These are phyloP conservation scores for Toxicodendron radicans DNA, from an alignment of 345 rosid species.

Conservation along the genomic window DNA sequence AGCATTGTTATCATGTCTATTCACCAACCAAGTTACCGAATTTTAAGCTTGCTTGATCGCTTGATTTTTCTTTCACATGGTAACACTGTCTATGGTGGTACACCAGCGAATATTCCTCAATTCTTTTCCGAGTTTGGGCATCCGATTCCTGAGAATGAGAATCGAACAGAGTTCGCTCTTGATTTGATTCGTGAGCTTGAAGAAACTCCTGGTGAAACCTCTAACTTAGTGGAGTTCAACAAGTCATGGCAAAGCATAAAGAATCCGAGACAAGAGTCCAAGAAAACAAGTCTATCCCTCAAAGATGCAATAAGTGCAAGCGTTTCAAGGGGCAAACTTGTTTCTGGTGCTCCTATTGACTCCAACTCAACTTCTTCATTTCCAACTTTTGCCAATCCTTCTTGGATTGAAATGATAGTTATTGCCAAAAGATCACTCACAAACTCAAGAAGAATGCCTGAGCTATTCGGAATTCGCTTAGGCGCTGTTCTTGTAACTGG, in stretches of 20 bases:
- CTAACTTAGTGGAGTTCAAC: slow-evolving; percentile 69
- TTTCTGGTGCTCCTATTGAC: slow-evolving; percentile 55
- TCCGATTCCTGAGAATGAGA: slow-evolving; percentile 86
- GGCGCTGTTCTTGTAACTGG: slow-evolving; percentile 84
- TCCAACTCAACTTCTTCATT: slow-evolving; percentile 46
- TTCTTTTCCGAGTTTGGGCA: slow-evolving; percentile 76
- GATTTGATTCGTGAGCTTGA: slow-evolving; percentile 87
- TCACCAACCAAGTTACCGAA: slow-evolving; percentile 93
- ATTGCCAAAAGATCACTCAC: slow-evolving; percentile 62
- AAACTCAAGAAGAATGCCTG: slow-evolving; percentile 84
- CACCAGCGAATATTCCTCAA: slow-evolving; percentile 53
- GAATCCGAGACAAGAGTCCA: slow-evolving; percentile 16
- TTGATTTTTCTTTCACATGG: slow-evolving; percentile 84
- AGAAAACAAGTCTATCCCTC: slow-evolving; percentile 42
- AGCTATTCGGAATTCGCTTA: slow-evolving; percentile 69
- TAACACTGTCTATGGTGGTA: slow-evolving; percentile 67
- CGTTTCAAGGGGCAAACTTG: slow-evolving; percentile 78
- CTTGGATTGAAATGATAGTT: slow-evolving; percentile 79
- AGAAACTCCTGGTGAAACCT: slow-evolving; percentile 68
- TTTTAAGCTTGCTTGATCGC: slow-evolving; percentile 68
- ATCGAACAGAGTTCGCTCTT: slow-evolving; percentile 80
- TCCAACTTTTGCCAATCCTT: slow-evolving; percentile 77
- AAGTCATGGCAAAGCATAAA: slow-evolving; percentile 51
- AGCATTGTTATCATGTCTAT: slow-evolving; percentile 92
- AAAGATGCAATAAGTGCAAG: slow-evolving; percentile 80